phyloP scores from a whole-genome alignment of 2,329 filamentous ascomycete species.

The Ophiostoma tasmaniense region DNA sequence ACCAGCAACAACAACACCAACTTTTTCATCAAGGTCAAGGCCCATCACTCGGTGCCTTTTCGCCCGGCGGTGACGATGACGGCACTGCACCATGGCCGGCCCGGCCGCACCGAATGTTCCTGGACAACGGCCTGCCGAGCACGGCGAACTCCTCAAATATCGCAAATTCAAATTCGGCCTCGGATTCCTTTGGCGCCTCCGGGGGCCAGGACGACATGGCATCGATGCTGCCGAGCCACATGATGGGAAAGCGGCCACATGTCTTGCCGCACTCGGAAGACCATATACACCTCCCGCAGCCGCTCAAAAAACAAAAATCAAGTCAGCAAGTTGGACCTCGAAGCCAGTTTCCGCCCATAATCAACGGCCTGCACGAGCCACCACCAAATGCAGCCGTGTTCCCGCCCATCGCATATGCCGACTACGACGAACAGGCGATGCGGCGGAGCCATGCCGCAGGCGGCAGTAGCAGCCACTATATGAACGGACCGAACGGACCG shows the following conservation, averaged over 20 bases:
- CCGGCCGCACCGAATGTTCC: slow-evolving; percentile 13
- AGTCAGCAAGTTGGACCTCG: slow-evolving; percentile 36
- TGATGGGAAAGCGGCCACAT: slow-evolving; percentile 18
- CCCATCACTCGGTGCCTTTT: neutral
- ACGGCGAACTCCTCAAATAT: neutral
- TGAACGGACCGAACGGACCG: neutral
- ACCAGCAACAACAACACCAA: slow-evolving; percentile 6
- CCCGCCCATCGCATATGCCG: slow-evolving; percentile 51
- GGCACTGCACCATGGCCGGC: slow-evolving; percentile 10
- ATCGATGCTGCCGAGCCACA: slow-evolving; percentile 7
- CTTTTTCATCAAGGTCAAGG: neutral
- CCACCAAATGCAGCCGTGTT: slow-evolving; percentile 54
- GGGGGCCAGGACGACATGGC: slow-evolving; percentile 31
- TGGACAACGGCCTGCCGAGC: slow-evolving; percentile 7
- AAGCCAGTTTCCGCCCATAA: slow-evolving; percentile 49
- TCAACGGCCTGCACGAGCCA: slow-evolving; percentile 55
- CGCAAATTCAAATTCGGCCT: neutral
- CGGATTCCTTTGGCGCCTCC: neutral
- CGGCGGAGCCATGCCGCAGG: slow-evolving; percentile 34
- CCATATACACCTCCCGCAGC: slow-evolving; percentile 55
- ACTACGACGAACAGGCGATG: slow-evolving; percentile 41
- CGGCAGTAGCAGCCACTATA: neutral
- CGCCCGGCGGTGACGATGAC: slow-evolving; percentile 10
- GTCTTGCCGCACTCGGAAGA: slow-evolving; percentile 44
- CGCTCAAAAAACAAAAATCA: slow-evolving; percentile 56